Evolutionary conservation across 306 rosid species (phyloP).

Genomic region (Medicago arabica): DNA sequence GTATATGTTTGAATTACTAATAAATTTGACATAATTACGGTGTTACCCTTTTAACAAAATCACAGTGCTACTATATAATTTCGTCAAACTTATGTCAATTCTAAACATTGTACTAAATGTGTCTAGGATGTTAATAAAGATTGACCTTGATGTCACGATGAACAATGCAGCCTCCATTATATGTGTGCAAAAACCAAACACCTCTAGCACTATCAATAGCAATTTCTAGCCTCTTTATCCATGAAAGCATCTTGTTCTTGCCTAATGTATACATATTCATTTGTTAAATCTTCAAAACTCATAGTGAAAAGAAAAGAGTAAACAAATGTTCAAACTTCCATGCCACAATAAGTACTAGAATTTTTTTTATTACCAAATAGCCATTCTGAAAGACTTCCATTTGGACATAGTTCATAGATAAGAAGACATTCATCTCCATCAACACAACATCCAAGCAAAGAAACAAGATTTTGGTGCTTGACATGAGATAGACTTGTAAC

Average conservation of each 20-base stretch:
- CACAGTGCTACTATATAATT: too few species aligned
- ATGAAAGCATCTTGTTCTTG: slow-evolving; percentile 57
- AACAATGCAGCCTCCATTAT: slow-evolving; percentile 69
- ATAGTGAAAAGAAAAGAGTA: not conserved
- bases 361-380: slow-evolving; percentile 55
- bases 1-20: too few species aligned
- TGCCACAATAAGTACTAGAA: slow-evolving; percentile 13
- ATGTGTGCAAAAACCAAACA: slow-evolving; percentile 67
- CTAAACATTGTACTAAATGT: too few species aligned
- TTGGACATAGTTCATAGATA: slow-evolving; percentile 69
- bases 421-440: slow-evolving; percentile 63
- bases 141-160: slow-evolving; percentile 76
- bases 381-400: slow-evolving; percentile 72
- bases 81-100: not conserved
- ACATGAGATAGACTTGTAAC: slow-evolving; percentile 61
- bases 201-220: slow-evolving; percentile 75
- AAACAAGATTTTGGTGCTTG: slow-evolving; percentile 64
- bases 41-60: not conserved
- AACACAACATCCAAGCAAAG: slow-evolving; percentile 58
- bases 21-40: too few species aligned
- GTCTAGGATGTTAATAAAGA: not conserved
- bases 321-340: not conserved
- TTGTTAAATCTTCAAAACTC: slow-evolving; percentile 32
- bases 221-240: slow-evolving; percentile 63
- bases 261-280: slow-evolving; percentile 48